Evolutionary conservation across 164 flowering plant genomes (phyloP), one percentile per base, ranked within the genome.

Genomic region (Dillenia turbinata): DNA sequence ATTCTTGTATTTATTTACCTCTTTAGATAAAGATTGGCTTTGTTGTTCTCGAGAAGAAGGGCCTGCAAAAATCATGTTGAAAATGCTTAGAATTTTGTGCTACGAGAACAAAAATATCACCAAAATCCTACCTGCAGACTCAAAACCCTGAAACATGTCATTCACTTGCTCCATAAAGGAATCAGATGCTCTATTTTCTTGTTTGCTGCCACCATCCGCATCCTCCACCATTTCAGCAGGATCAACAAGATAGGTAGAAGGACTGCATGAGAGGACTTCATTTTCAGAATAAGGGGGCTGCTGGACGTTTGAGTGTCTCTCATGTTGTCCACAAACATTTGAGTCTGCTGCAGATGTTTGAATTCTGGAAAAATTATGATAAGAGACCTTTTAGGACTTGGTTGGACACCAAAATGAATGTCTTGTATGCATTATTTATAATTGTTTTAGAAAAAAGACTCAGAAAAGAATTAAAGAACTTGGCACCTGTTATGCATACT

Each of bases 241-340:
- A 22, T 62, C 57, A 51, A 47, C 46, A 47, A 57, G 52, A 19
- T 62, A 57, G 10, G 60, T 49, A 49, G 66, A 68, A 44, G 53
- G 47, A 52, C 58, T 52, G 47, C 58, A n/a, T 26, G 62, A 46
- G 46, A 56, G 62, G 17, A 57, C 53, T 15, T 59, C 64, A 22
- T 57, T 57, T 9, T 57, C 63, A n/a, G 13, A 57, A 52, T 44
- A 22, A 44, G 62, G 43, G 13, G 52, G 17, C 33, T n/a, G 15
- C 57, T 1, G 49, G 4, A 12, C 4, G 9, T 17, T 63, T 5
- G 24, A 9, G 12, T 12, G 60, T 2, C 45, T 53, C 15, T 59
- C 50, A 48, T 15, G 9, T 19, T 63, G 47, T 26, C 16, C 60
- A 55, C 52, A 33, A 53, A 22, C 44, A 54, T 43, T 16, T 49